Conservation (phyloP, 345 rosid genomes). For the Erucastrum elatum region DNA sequence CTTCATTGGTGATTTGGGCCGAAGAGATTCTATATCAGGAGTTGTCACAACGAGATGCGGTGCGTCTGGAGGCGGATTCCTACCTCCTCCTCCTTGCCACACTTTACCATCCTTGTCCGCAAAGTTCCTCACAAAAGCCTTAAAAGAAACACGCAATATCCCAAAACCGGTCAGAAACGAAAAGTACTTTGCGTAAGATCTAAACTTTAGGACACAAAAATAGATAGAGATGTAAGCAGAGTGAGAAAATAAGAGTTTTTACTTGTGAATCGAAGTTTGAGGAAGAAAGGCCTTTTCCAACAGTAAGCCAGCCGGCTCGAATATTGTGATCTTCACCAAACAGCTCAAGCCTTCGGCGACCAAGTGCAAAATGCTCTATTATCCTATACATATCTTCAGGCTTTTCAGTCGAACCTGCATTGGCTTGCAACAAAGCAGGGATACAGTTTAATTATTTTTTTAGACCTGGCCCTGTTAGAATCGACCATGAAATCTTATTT, state of each 20-base stretch:
- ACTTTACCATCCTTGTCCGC: slow-evolving; percentile 93
- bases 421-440: slow-evolving; percentile 2
- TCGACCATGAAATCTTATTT: no score
- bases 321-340: slow-evolving; percentile 98
- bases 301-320: slow-evolving; percentile 92
- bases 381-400: slow-evolving; percentile 99
- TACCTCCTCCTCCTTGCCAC: slow-evolving; percentile 99
- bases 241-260: slow-evolving; percentile 8
- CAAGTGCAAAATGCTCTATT: slow-evolving; percentile 95
- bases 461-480: background rate
- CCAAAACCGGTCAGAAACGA: background rate
- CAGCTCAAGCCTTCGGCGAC: slow-evolving; percentile 95
- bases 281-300: slow-evolving; percentile 85
- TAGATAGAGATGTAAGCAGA: background rate
- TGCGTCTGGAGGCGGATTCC: slow-evolving; percentile 93
- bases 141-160: slow-evolving; percentile 24
- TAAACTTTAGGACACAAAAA: background rate
- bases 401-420: slow-evolving; percentile 88
- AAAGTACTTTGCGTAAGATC: background rate
- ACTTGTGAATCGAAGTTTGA: slow-evolving; percentile 89
- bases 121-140: slow-evolving; percentile 73
- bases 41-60: slow-evolving; percentile 85
- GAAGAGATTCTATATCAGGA: slow-evolving; percentile 80
- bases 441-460: background rate
- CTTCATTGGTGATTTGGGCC: slow-evolving; percentile 97